Conservation (phyloP, 768 basidiomycete species). For the Suillus lakei region DNA sequence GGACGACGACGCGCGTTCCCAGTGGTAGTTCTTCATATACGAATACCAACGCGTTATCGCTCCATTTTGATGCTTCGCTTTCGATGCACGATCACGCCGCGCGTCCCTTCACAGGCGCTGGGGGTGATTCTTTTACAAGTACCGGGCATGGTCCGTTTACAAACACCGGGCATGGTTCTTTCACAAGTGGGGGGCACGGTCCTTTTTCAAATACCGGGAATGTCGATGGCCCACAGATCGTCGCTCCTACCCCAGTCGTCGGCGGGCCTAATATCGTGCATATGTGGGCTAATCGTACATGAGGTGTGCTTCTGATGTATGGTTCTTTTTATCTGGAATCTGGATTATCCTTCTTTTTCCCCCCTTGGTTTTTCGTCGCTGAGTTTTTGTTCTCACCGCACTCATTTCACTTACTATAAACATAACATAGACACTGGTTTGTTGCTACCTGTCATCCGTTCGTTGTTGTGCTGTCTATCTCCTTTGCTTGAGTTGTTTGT, state of each 20-base stretch:
- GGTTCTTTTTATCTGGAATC: slow-evolving; percentile 10
- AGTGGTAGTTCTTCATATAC: slow-evolving; percentile 27
- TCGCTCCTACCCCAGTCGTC: slow-evolving; percentile 39
- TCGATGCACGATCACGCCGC: slow-evolving; percentile 28
- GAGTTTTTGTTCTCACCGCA: background rate
- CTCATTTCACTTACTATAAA: slow-evolving; percentile 1
- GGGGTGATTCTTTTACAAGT: slow-evolving; percentile 18
- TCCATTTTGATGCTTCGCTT: slow-evolving; percentile 41
- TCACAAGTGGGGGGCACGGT: slow-evolving; percentile 15
- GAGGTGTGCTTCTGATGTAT: slow-evolving; percentile 20
- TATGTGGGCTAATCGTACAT: slow-evolving; percentile 38
- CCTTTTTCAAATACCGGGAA: slow-evolving; percentile 19
- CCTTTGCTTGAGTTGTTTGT: slow-evolving; percentile 20
- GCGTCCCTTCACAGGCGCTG: slow-evolving; percentile 19
- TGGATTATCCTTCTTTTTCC: slow-evolving; percentile 5
- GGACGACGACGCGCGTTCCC: background rate
- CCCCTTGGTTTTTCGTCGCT: background rate
- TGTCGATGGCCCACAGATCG: slow-evolving; percentile 29
- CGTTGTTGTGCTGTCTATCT: slow-evolving; percentile 19
- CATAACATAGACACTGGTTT: background rate
- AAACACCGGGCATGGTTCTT: slow-evolving; percentile 16
- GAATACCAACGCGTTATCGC: slow-evolving; percentile 35
- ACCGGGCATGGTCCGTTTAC: slow-evolving; percentile 17
- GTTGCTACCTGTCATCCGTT: slow-evolving; percentile 10
- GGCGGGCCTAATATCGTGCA: slow-evolving; percentile 39